Evolutionary conservation across 208 protist species (phyloP), one percentile per base, ranked within the genome.

Genomic region (Crithidia sp.): DNA sequence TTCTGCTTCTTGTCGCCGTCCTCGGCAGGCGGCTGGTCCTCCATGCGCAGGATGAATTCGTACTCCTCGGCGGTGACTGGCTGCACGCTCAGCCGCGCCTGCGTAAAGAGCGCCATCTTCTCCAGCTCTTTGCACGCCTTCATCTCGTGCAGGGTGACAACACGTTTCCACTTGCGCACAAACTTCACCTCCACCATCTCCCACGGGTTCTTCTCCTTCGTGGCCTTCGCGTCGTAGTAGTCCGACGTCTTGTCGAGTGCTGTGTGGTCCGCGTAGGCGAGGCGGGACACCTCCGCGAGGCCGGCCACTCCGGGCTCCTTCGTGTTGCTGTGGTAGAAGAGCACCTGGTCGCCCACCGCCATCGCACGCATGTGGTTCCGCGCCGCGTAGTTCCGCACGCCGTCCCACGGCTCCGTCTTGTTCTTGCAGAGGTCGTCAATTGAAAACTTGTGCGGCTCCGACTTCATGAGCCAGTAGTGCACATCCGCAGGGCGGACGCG

Each of bases 241-340:
- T 91, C 85, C 3, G 84, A 90, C 4, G 66, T 77, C 49, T 85
- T 86, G 40, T 96, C 92, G 37, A 94, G 58, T 4, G 92, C 90
- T 3, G 92, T 95, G 69, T 88, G 79, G 67, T 96, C 92, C 49
- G 79, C 81, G 66, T 96, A 95, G 13, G 81, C 80, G 19, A 74
- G 75, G 37, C 58, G 79, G 19, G 68, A 66, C 16, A 96, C 87
- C 67, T 81, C 74, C 7, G 88, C 89, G n/a, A 95, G 69, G 2
- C 92, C 92, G 41, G 71, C 88, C 8, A 96, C 82, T 36, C 90
- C 90, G 16, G 90, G 81, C 45, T 86, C 84, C 65, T 90, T 95
- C 49, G 87, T 83, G 56, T 91, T 94, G 79, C 89, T 95, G 71
- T 96, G 92, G 70, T 95, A 96, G 71, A 96, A 96, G 10, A 96